These are phyloP conservation scores for Wickerhamiella lipophila DNA, from an alignment of 805 yeast species.

Conservation along the genomic window DNA sequence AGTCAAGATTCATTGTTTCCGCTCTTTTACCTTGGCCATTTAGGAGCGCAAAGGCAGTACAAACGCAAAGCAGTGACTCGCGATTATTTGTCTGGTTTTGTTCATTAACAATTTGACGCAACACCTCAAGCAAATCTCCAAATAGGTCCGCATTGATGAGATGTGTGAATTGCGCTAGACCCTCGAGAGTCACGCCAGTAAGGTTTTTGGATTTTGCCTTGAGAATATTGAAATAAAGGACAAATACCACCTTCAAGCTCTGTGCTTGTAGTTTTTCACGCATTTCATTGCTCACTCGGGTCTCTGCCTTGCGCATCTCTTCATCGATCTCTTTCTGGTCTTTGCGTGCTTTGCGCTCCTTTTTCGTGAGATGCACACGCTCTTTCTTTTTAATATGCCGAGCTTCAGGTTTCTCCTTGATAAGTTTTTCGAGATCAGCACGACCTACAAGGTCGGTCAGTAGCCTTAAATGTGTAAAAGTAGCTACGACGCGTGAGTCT, in stretches of 20 bases:
- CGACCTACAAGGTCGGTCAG: constrained; percentile 30
- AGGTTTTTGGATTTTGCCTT: constrained; percentile 49
- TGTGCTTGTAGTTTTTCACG: constrained; percentile 77
- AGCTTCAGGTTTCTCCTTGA: constrained; percentile 34
- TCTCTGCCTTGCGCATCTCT: constrained; percentile 79
- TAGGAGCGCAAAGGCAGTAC: constrained; percentile 78
- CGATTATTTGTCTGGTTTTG: constrained; percentile 41
- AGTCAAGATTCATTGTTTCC: constrained; percentile 64
- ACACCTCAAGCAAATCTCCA: constrained; percentile 83
- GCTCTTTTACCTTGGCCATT: constrained; percentile 45
- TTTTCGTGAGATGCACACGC: constrained; percentile 80
- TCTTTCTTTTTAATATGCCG: constrained; percentile 67
- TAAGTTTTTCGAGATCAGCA: constrained; percentile 33
- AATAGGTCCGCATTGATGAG: constrained; percentile 84
- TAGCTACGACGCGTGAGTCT: constrained; percentile 68
- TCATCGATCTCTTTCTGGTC: constrained; percentile 79
- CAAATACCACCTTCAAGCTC: constrained; percentile 57
- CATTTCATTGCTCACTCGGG: constrained; percentile 74
- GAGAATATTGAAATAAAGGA: constrained; percentile 65
- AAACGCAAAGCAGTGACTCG: constrained; percentile 67
- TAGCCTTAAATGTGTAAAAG: constrained; percentile 48
- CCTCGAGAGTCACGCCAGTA: constrained; percentile 82
- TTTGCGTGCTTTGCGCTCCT: constrained; percentile 74
- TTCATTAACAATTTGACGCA: constrained; percentile 62
- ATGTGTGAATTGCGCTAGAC: constrained; percentile 78